These are phyloP conservation scores for Penicillium corylophilum DNA, from an alignment of 2,329 filamentous ascomycete genomes.

Conservation along the genomic window DNA sequence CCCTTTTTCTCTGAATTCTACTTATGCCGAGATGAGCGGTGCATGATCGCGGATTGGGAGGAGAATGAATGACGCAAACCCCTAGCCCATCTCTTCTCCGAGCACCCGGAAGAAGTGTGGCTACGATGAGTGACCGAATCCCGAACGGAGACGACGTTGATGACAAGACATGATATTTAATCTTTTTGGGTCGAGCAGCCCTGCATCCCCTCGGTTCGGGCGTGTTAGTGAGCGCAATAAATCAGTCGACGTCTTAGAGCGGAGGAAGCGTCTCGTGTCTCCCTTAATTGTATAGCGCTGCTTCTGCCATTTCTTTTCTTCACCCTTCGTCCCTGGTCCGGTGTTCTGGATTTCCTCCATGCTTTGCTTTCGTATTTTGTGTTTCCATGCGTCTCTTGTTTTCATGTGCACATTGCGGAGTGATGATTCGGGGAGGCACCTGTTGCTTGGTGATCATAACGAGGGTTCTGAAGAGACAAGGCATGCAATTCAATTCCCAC, in stretches of 20 bases:
- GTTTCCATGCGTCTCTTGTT: constrained; percentile 6
- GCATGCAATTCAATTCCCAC: constrained; percentile 12
- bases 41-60: constrained; percentile 16
- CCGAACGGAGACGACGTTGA: constrained; percentile 35
- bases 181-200: constrained; percentile 26
- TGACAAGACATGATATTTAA: constrained; percentile 38
- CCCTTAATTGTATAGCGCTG: constrained; percentile 29
- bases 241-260: constrained; percentile 28
- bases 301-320: constrained; percentile 46
- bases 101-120: constrained; percentile 14
- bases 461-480: constrained; percentile 14
- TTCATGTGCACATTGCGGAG: constrained; percentile 24
- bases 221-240: constrained; percentile 31
- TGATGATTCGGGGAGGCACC: constrained; percentile 19
- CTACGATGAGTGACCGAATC: constrained; percentile 28
- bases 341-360: constrained; percentile 19
- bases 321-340: constrained; percentile 15
- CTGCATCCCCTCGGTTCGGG: constrained; percentile 30
- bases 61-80: constrained; percentile 16
- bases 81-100: constrained; percentile 2
- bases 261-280: constrained; percentile 20
- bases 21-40: constrained; percentile 13
- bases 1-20: constrained; percentile 16
- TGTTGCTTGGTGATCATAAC: constrained; percentile 11
- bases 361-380: constrained; percentile 3